phyloP scores from a whole-genome alignment of 2,329 filamentous ascomycete species.

The Lachnellula hyalina region DNA sequence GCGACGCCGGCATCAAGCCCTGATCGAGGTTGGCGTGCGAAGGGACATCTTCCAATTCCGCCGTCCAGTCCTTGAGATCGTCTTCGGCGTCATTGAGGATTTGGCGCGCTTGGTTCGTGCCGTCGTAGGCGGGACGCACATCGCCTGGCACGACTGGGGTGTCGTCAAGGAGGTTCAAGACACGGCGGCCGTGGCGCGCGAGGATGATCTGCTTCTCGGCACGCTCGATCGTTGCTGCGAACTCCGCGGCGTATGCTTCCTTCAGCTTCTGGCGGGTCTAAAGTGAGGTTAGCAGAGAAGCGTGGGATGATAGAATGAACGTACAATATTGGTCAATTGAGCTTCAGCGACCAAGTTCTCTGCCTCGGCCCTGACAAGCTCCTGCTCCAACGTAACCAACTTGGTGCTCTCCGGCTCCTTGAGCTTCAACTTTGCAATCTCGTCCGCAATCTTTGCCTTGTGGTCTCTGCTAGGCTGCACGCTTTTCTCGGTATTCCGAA shows the following conservation, averaged over 20 bases:
- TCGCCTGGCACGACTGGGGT: slow-evolving; percentile 86
- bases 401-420: slow-evolving; percentile 84
- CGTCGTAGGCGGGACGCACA: slow-evolving; percentile 60
- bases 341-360: slow-evolving; percentile 95
- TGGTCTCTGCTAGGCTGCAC: slow-evolving; percentile 88
- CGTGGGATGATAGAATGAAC: slow-evolving; percentile 32
- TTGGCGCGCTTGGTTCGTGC: slow-evolving; percentile 65
- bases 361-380: slow-evolving; percentile 91
- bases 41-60: slow-evolving; percentile 28
- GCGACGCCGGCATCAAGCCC: slow-evolving; percentile 16
- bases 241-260: slow-evolving; percentile 85
- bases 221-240: slow-evolving; percentile 86
- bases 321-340: slow-evolving; percentile 87
- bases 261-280: slow-evolving; percentile 94
- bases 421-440: slow-evolving; percentile 85
- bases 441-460: slow-evolving; percentile 82
- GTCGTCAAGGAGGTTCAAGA: slow-evolving; percentile 84
- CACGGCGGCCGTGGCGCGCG: slow-evolving; percentile 80
- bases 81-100: slow-evolving; percentile 90
- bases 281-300: slow-evolving; percentile 1
- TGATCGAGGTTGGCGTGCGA: slow-evolving; percentile 14
- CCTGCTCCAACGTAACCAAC: slow-evolving; percentile 84
- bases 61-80: slow-evolving; percentile 71
- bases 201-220: slow-evolving; percentile 96
- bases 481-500: slow-evolving; percentile 91